Base-by-base conservation (phyloP, 1,139 yeast species). In the Williopsis jadinii region DNA sequence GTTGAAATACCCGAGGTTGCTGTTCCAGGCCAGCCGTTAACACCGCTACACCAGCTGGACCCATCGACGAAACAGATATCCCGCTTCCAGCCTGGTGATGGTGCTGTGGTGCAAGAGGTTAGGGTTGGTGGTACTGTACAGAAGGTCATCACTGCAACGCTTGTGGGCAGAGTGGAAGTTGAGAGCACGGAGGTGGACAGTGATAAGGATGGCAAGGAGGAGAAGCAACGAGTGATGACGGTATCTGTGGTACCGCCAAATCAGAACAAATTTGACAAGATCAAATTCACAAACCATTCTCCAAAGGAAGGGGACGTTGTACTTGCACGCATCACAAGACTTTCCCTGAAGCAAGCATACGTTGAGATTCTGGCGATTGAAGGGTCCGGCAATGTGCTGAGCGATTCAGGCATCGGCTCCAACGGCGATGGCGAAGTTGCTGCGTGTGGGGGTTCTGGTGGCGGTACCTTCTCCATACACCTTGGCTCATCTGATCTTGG, bases 291-390 rank as follows among this genome's bases (percentile, higher is more conserved):
- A 14, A 77, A 73, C 41, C 73, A 72, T 44, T 67, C 92, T 42
- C 97, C 98, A 4, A 77, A 78, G 48, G 96, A 87, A 49, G 84
- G 86, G 35, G 96, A 90, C 59, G 62, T 82, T 11, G 97, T 94
- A 3, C 66, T 92, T 24, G 88, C 87, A 0, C 71, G 80, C 41
- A 84, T 92, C 27, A 79, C 83, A 13, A 74, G 81, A 51, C 72
- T 92, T 37, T 71, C 75, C 13, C 54, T 61, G 38, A 77, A 75
- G 47, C 94, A 90, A 60, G 95, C 94, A 3, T 75, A 71, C 56
- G 83, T 88, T 40, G 97, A 88, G 54, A 85, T 92, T 34, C 60
- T 92, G 36, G 84, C 88, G 3, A 83, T 88, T 8, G 95, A 87
- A 52, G 77, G 77, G 26, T 65, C 67, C 37, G 84, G 82, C 2